Conservation (phyloP, 176 grass and related monocot species). For the Typha latifolia region DNA sequence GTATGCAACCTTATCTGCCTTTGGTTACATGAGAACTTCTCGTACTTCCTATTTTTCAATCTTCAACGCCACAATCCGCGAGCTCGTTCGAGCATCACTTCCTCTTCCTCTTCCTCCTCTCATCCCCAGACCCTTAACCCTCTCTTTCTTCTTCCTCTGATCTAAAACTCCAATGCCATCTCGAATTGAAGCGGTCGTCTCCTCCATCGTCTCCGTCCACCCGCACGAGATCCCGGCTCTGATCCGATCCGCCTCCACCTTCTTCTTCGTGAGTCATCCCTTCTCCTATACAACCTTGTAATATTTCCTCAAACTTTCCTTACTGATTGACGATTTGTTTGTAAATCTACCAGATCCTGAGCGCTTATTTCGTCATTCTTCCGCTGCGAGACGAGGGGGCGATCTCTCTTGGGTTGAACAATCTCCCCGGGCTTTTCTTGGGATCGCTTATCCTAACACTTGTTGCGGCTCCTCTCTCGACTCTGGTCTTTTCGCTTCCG, state of each 20-base stretch:
- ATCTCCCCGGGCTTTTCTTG: conserved; percentile 61
- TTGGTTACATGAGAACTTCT: no score
- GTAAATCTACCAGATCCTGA: conserved; percentile 42
- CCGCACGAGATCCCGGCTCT: conserved; percentile 58
- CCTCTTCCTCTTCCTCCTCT: background rate
- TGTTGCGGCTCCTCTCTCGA: conserved; percentile 68
- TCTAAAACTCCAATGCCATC: conserved; percentile 4
- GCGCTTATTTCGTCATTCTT: conserved; percentile 80
- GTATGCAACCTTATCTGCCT: no score
- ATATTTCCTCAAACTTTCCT: background rate
- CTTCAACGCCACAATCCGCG: background rate
- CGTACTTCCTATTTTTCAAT: no score
- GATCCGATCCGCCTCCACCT: conserved; percentile 63
- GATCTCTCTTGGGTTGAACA: conserved; percentile 65
- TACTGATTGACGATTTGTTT: background rate
- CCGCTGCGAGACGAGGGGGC: conserved; percentile 81
- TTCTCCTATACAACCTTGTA: background rate
- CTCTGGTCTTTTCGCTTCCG: conserved; percentile 74
- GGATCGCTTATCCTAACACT: conserved; percentile 81
- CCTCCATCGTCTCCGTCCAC: conserved; percentile 43
- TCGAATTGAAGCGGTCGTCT: conserved; percentile 43
- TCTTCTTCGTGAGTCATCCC: conserved; percentile 75
- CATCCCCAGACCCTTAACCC: background rate
- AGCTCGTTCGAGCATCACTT: background rate
- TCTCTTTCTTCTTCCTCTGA: background rate